Percentiles rank a stretch among this genome's conserved stretches.
phyloP scores from a whole-genome alignment of 1,284 basidiomycete genomes.

The Exsudoporus floridanus region DNA sequence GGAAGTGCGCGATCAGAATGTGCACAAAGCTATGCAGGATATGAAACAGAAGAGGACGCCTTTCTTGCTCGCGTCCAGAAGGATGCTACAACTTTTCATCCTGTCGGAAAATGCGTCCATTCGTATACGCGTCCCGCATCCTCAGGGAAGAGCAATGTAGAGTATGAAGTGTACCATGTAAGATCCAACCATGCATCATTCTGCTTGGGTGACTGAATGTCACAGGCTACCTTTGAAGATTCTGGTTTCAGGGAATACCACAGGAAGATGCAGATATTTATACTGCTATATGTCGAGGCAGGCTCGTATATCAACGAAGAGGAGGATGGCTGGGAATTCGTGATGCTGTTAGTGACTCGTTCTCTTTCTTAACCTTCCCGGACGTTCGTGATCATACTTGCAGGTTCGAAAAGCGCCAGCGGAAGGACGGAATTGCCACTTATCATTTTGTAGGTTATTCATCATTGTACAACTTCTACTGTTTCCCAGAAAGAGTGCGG shows the following conservation, averaged over 20 bases:
- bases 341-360: slow-evolving; percentile 60
- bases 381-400: slow-evolving; percentile 2
- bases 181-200: slow-evolving; percentile 30
- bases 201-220: slow-evolving; percentile 9
- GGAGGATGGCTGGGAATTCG: slow-evolving; percentile 88
- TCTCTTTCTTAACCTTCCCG: background rate
- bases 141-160: slow-evolving; percentile 52
- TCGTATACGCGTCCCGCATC: slow-evolving; percentile 63
- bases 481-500: slow-evolving; percentile 85
- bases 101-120: slow-evolving; percentile 73
- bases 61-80: slow-evolving; percentile 72
- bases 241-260: slow-evolving; percentile 93
- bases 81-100: slow-evolving; percentile 75
- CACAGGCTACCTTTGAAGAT: slow-evolving; percentile 79
- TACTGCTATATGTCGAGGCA: slow-evolving; percentile 92
- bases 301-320: slow-evolving; percentile 92
- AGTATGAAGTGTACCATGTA: slow-evolving; percentile 87
- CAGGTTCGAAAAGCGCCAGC: slow-evolving; percentile 83
- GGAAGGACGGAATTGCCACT: slow-evolving; percentile 51
- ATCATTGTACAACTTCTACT: slow-evolving; percentile 91
- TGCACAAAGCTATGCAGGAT: slow-evolving; percentile 44
- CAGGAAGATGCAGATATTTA: slow-evolving; percentile 92
- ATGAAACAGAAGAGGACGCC: slow-evolving; percentile 60
- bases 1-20: background rate
- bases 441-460: slow-evolving; percentile 95